Evolutionary conservation across 306 rosid species (phyloP).

Genomic region (Cyamopsis tetragonoloba): DNA sequence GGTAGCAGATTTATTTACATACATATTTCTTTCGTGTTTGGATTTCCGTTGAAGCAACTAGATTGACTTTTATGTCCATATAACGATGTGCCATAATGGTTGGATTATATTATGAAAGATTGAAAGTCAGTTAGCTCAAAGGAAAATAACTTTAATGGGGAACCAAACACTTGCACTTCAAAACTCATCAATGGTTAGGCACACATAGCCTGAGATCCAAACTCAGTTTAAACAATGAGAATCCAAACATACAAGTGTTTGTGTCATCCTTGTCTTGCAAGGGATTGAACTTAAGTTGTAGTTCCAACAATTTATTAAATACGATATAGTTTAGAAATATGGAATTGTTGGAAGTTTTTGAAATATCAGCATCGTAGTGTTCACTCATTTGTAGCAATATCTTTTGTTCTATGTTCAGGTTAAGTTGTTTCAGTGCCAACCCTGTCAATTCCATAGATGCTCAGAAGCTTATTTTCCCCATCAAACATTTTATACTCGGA

Average conservation of each 20-base stretch:
- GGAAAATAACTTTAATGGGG: too few relatives aligned
- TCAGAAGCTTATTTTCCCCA: slow-evolving; percentile 9
- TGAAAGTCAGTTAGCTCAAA: too few relatives aligned
- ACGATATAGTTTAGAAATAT: neutral
- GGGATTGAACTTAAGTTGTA: slow-evolving; percentile 4
- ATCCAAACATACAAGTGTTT: neutral
- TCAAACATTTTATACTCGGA: slow-evolving; percentile 11
- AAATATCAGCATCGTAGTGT: neutral
- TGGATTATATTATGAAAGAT: too few relatives aligned
- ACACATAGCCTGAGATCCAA: too few relatives aligned
- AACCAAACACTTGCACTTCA: too few relatives aligned
- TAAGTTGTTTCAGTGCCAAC: slow-evolving; percentile 32
- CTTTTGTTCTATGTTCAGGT: slow-evolving; percentile 24
- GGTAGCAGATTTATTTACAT: neutral
- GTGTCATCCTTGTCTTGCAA: neutral
- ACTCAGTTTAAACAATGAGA: too few relatives aligned
- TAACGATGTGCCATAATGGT: too few relatives aligned
- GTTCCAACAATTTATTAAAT: neutral
- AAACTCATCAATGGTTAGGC: too few relatives aligned
- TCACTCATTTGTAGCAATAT: neutral
- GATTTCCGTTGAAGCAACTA: too few relatives aligned
- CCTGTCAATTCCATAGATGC: slow-evolving; percentile 14
- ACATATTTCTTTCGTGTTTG: too few relatives aligned
- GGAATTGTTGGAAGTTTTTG: neutral
- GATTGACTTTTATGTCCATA: too few relatives aligned